These are phyloP conservation scores for Scheffersomyces quercinus DNA, from an alignment of 1,139 yeast species.

Conservation along the genomic window DNA sequence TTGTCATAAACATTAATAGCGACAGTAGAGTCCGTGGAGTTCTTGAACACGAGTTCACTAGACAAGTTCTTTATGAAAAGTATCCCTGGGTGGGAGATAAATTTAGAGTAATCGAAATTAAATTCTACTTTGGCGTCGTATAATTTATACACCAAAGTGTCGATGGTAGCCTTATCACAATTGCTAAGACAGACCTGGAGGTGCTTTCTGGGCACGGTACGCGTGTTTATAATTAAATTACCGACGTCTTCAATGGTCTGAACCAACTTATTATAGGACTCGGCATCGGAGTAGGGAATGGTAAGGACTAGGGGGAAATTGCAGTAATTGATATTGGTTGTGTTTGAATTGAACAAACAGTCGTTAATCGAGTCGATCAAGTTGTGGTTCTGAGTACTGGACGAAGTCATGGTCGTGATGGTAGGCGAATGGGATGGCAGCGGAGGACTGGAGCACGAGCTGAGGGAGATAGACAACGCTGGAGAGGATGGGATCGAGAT, in stretches of 20 bases:
- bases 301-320: constrained; percentile 6
- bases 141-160: constrained; percentile 8
- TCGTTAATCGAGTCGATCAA: constrained; percentile 9
- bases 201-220: constrained; percentile 7
- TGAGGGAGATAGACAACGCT: too few relatives aligned
- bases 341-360: constrained; percentile 4
- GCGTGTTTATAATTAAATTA: constrained; percentile 6
- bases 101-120: constrained; percentile 30
- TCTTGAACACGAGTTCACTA: constrained; percentile 13
- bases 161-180: constrained; percentile 4
- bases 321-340: constrained; percentile 1
- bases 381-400: not conserved
- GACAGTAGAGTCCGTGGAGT: constrained; percentile 5
- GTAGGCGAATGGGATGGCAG: too few relatives aligned
- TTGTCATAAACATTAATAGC: constrained; percentile 7
- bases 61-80: constrained; percentile 54
- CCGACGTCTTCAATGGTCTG: not conserved
- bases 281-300: constrained; percentile 1
- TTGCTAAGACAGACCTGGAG: not conserved
- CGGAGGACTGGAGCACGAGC: too few relatives aligned
- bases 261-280: not conserved
- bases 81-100: constrained; percentile 66
- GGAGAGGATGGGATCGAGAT: too few relatives aligned
- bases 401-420: too few relatives aligned
- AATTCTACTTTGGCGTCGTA: constrained; percentile 6